These are phyloP conservation scores for Backusella liffmaniae DNA, from an alignment of 192 early-diverging fungal species.

Conservation along the genomic window DNA sequence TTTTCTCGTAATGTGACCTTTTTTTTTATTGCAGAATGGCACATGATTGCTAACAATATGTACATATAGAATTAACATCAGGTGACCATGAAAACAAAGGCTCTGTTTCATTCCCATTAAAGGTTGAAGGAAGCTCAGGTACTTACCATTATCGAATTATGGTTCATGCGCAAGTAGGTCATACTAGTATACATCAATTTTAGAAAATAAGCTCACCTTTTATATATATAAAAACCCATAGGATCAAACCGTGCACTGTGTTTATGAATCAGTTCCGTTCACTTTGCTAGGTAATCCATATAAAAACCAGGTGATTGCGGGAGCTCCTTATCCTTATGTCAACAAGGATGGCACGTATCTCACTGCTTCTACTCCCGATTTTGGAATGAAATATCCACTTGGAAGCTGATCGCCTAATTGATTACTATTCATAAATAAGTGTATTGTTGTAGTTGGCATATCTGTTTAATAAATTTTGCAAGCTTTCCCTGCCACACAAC, in stretches of 20 bases:
- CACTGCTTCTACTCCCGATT: background rate
- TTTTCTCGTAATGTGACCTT: background rate
- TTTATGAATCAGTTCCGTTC: background rate
- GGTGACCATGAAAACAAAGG: background rate
- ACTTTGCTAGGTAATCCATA: background rate
- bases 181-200: background rate
- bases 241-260: background rate
- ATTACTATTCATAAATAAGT: background rate
- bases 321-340: background rate
- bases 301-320: background rate
- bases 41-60: background rate
- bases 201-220: background rate
- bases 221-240: background rate
- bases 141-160: background rate
- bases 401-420: background rate
- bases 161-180: background rate
- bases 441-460: background rate
- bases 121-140: background rate
- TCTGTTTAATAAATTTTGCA: too few species aligned
- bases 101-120: background rate
- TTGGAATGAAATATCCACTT: background rate
- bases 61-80: background rate
- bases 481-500: too few species aligned
- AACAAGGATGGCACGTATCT: background rate
- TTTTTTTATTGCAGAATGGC: background rate